A percentile compares a stretch with the other conserved stretches of the same genome.
These are phyloP conservation scores for Cladosporium sp. DNA, from an alignment of 2,329 filamentous ascomycete species.

Conservation along the genomic window DNA sequence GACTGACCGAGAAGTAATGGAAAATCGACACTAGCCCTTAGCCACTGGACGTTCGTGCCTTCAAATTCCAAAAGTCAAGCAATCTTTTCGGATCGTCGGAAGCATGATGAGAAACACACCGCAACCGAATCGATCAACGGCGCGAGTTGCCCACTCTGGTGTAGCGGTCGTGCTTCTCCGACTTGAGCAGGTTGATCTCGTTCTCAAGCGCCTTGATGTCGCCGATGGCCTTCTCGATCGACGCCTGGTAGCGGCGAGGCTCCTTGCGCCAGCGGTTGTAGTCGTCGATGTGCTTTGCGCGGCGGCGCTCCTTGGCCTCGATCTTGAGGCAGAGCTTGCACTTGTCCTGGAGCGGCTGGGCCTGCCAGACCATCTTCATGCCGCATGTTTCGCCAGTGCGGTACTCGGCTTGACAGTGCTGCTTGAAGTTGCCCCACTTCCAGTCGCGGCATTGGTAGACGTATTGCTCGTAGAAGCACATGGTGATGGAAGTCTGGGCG, in stretches of 20 bases:
- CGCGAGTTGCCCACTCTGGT: conserved; percentile 29
- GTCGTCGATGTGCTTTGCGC: conserved; percentile 71
- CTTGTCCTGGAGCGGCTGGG: conserved; percentile 60
- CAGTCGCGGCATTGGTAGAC: conserved; percentile 84
- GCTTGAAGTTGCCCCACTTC: conserved; percentile 90
- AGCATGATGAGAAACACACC: background rate
- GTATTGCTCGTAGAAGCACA: conserved; percentile 97
- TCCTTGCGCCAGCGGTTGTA: conserved; percentile 76
- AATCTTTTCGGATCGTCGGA: background rate
- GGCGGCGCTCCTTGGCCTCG: conserved; percentile 76
- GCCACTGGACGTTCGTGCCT: background rate
- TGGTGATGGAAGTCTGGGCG: conserved; percentile 40
- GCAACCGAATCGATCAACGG: conserved; percentile 5
- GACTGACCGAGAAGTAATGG: background rate
- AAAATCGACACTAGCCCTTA: conserved; percentile 1
- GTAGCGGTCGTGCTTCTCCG: conserved; percentile 32
- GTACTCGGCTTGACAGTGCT: conserved; percentile 93
- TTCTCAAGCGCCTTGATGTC: conserved; percentile 70
- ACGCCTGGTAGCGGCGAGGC: conserved; percentile 59
- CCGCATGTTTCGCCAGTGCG: conserved; percentile 95
- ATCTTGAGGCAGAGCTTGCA: conserved; percentile 90
- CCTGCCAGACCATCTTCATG: conserved; percentile 84
- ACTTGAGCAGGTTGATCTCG: conserved; percentile 65
- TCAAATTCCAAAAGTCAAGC: background rate
- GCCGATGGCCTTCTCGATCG: conserved; percentile 66